These are phyloP conservation scores for Solanum bukasovii DNA, from an alignment of 257 asterid species.

Conservation along the genomic window DNA sequence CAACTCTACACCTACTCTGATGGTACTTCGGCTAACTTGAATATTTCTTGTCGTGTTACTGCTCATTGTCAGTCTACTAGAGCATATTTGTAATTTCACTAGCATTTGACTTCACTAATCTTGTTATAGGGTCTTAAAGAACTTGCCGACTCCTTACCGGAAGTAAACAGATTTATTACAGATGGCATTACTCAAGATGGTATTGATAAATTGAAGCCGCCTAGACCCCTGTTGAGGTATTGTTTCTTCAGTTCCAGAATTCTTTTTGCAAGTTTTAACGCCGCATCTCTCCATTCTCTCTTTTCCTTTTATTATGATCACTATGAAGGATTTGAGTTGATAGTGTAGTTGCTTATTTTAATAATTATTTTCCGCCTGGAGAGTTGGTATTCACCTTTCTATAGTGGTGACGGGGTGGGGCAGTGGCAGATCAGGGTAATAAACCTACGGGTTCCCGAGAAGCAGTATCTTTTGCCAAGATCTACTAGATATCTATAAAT, in stretches of 20 bases:
- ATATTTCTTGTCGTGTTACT: not conserved
- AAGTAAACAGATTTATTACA: constrained; percentile 19
- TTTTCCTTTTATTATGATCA: not conserved
- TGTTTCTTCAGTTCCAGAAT: not conserved
- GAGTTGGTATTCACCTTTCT: not conserved
- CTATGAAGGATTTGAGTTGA: not conserved
- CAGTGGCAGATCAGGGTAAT: not conserved
- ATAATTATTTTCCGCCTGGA: too few species aligned
- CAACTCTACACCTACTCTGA: not conserved
- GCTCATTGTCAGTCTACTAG: not conserved
- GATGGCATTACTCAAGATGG: constrained; percentile 28
- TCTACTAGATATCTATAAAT: not conserved
- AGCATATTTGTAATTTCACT: not conserved
- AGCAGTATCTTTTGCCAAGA: not conserved
- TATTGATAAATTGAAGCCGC: constrained; percentile 19
- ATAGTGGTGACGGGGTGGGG: not conserved
- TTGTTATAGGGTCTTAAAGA: constrained; percentile 62
- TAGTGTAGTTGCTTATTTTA: not conserved
- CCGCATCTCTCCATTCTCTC: not conserved
- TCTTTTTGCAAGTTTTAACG: not conserved
- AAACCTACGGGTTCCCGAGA: not conserved
- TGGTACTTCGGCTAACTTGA: not conserved
- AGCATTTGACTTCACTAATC: not conserved
- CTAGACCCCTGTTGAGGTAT: constrained; percentile 34
- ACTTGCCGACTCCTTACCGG: constrained; percentile 24